phyloP scores from a whole-genome alignment of 2,329 filamentous ascomycete genomes.

The Fusarium denticulatum region DNA sequence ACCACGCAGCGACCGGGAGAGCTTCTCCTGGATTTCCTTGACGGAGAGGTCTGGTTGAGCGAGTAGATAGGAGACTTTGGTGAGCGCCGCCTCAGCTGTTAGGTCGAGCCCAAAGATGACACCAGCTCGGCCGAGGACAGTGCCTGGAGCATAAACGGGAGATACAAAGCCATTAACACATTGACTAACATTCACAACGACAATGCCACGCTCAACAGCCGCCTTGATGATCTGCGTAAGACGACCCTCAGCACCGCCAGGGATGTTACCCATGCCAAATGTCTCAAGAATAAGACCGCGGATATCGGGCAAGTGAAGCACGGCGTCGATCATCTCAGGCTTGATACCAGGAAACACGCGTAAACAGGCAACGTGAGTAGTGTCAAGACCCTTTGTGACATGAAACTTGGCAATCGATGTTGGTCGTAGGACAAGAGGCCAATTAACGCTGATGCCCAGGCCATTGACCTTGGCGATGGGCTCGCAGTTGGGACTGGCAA shows the following conservation, averaged over 20 bases:
- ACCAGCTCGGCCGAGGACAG: slow-evolving; percentile 81
- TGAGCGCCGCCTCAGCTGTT: slow-evolving; percentile 89
- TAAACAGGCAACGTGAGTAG: slow-evolving; percentile 87
- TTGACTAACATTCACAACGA: slow-evolving; percentile 92
- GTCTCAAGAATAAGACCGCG: slow-evolving; percentile 88
- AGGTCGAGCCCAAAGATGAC: slow-evolving; percentile 91
- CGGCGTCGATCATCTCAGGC: slow-evolving; percentile 90
- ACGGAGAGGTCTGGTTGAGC: slow-evolving; percentile 71
- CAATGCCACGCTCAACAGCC: slow-evolving; percentile 81
- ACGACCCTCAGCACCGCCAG: slow-evolving; percentile 80
- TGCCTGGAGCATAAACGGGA: slow-evolving; percentile 80
- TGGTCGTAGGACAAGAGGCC: slow-evolving; percentile 79
- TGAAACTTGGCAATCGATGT: slow-evolving; percentile 78
- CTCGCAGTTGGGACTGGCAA: slow-evolving; percentile 86
- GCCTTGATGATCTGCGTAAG: slow-evolving; percentile 81
- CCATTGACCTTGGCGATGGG: slow-evolving; percentile 85
- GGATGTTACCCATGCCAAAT: slow-evolving; percentile 92
- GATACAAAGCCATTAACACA: slow-evolving; percentile 82
- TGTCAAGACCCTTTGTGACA: slow-evolving; percentile 80
- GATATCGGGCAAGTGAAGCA: slow-evolving; percentile 79
- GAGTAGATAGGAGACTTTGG: slow-evolving; percentile 88
- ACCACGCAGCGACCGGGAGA: slow-evolving; percentile 80
- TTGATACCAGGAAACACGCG: slow-evolving; percentile 93
- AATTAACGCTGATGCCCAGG: slow-evolving; percentile 82
- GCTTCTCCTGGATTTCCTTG: slow-evolving; percentile 73